These are phyloP conservation scores for Pyrenochaeta sp. DNA, from an alignment of 2,329 filamentous ascomycete genomes.

Conservation along the genomic window DNA sequence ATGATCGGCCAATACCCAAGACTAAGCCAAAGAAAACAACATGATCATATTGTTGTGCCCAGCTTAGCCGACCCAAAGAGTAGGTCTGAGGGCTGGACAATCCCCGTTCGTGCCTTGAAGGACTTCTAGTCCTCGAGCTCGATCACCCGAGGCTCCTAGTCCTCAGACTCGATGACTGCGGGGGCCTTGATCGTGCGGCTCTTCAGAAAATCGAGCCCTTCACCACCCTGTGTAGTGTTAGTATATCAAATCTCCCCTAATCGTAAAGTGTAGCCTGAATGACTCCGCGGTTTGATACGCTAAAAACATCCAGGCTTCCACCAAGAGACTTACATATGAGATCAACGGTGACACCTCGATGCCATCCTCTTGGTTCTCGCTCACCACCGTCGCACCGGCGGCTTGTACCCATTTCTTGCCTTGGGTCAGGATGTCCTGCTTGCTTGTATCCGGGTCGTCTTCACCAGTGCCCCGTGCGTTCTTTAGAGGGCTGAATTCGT, in stretches of 20 bases:
- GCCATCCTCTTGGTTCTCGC: conserved; percentile 65
- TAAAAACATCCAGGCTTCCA: not conserved
- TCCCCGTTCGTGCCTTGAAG: conserved; percentile 1
- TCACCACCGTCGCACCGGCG: conserved; percentile 78
- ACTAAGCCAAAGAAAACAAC: not conserved
- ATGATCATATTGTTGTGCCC: not conserved
- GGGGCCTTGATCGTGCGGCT: conserved; percentile 68
- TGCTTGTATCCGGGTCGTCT: conserved; percentile 94
- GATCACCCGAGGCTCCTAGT: conserved; percentile 35
- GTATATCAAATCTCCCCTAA: not conserved
- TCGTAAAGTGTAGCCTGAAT: not conserved
- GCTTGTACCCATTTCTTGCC: conserved; percentile 85
- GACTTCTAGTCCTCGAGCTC: conserved; percentile 1
- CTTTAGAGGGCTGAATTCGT: conserved; percentile 98
- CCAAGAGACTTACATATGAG: conserved; percentile 81
- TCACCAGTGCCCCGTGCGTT: conserved; percentile 83
- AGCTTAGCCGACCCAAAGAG: conserved; percentile 1
- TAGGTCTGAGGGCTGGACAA: conserved; percentile 1
- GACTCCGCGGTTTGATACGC: not conserved
- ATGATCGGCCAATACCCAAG: not conserved
- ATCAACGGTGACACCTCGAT: conserved; percentile 92
- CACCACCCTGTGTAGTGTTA: conserved; percentile 61
- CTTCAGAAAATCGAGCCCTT: conserved; percentile 69
- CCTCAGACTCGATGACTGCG: conserved; percentile 69
- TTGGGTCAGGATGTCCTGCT: conserved; percentile 86